phyloP scores from a whole-genome alignment of 129 eudicot genomes.

The Ambrosia artemisiifolia region DNA sequence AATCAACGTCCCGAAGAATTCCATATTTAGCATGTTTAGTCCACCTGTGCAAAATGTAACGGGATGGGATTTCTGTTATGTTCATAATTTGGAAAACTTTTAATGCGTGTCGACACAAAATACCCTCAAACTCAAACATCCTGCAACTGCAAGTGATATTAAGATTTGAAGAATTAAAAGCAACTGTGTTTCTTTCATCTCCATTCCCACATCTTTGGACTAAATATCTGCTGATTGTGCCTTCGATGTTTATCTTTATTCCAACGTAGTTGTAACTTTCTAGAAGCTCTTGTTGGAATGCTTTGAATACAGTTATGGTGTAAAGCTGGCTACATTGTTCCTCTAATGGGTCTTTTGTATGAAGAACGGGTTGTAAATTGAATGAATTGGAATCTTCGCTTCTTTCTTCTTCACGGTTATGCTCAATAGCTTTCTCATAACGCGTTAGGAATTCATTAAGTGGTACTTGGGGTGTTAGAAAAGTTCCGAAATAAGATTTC shows the following conservation, averaged over 20 bases:
- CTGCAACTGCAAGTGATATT: constrained; percentile 76
- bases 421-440: constrained; percentile 67
- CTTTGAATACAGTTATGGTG: constrained; percentile 59
- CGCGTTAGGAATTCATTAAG: constrained; percentile 53
- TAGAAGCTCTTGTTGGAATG: constrained; percentile 76
- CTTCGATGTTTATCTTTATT: constrained; percentile 68
- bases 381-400: constrained; percentile 70
- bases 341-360: constrained; percentile 83
- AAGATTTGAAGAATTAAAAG: constrained; percentile 65
- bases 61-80: constrained; percentile 72
- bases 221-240: constrained; percentile 63
- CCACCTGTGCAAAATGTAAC: constrained; percentile 76
- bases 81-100: constrained; percentile 76
- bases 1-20: constrained; percentile 55
- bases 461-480: constrained; percentile 49
- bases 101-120: constrained; percentile 73
- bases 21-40: constrained; percentile 69
- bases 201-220: constrained; percentile 75
- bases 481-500: constrained; percentile 50
- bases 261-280: constrained; percentile 72
- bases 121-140: constrained; percentile 84
- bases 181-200: constrained; percentile 71
- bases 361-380: constrained; percentile 58
- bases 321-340: constrained; percentile 73
- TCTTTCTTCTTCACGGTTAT: constrained; percentile 71